Evolutionary conservation across 805 yeast genomes (phyloP).

Genomic region (Maudiozyma serrabonitensis): DNA sequence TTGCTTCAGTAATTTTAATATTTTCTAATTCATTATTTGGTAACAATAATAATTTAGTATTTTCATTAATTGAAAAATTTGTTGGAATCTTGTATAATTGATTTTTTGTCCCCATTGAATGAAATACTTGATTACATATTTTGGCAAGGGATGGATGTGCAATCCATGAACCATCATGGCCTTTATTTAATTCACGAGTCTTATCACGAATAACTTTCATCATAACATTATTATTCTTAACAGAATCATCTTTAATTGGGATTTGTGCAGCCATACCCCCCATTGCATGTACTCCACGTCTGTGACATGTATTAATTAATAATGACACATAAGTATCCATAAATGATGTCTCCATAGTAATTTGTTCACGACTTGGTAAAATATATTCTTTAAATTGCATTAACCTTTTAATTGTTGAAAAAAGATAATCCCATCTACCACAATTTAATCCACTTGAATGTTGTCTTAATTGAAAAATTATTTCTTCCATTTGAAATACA

Average conservation of each 20-base stretch:
- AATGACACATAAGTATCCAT: slow-evolving; percentile 70
- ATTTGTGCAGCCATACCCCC: slow-evolving; percentile 90
- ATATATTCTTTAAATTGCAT: slow-evolving; percentile 58
- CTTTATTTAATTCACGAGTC: slow-evolving; percentile 64
- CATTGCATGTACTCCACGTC: slow-evolving; percentile 75
- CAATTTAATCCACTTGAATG: slow-evolving; percentile 78
- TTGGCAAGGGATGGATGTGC: slow-evolving; percentile 79
- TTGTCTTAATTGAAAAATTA: slow-evolving; percentile 62
- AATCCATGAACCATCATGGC: slow-evolving; percentile 86
- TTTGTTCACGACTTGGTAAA: slow-evolving; percentile 71
- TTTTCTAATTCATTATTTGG: slow-evolving; percentile 22
- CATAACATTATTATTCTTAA: slow-evolving; percentile 57
- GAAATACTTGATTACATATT: slow-evolving; percentile 62
- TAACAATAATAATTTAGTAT: slow-evolving; percentile 44
- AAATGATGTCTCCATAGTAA: slow-evolving; percentile 73
- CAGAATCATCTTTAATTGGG: slow-evolving; percentile 64
- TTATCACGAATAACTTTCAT: slow-evolving; percentile 66
- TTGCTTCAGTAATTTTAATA: slow-evolving; percentile 54
- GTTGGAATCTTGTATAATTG: slow-evolving; percentile 48
- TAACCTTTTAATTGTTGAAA: slow-evolving; percentile 66
- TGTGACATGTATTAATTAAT: slow-evolving; percentile 64
- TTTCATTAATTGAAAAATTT: neutral
- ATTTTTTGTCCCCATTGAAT: slow-evolving; percentile 76
- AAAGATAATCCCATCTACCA: slow-evolving; percentile 87
- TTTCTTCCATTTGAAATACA: slow-evolving; percentile 81